Percentiles rank a stretch among this genome's conserved stretches.
phyloP scores from a whole-genome alignment of 768 basidiomycete species.

The Podaxis sp. region DNA sequence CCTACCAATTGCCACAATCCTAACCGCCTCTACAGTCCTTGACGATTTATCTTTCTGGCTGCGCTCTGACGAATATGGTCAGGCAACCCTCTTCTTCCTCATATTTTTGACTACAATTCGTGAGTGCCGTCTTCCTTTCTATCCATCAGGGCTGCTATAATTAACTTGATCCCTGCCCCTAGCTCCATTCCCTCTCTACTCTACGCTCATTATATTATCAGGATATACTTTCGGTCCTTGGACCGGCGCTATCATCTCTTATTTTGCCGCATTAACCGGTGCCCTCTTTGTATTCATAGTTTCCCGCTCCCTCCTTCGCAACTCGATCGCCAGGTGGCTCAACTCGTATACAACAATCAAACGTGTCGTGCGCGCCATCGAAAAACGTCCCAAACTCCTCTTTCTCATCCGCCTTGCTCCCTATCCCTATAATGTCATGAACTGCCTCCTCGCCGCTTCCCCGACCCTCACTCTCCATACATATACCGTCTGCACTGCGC shows the following conservation, averaged over 20 bases:
- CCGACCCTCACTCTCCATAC: slow-evolving; percentile 74
- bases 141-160: neutral
- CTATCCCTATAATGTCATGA: slow-evolving; percentile 93
- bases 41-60: slow-evolving; percentile 81
- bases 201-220: slow-evolving; percentile 86
- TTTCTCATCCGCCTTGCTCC: slow-evolving; percentile 92
- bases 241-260: slow-evolving; percentile 83
- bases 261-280: slow-evolving; percentile 79
- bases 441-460: slow-evolving; percentile 87
- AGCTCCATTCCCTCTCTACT: slow-evolving; percentile 92
- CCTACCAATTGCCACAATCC: slow-evolving; percentile 9
- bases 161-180: slow-evolving; percentile 1
- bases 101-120: slow-evolving; percentile 88
- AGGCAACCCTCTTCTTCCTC: slow-evolving; percentile 73
- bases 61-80: slow-evolving; percentile 68
- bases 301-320: slow-evolving; percentile 71
- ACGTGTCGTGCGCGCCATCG: slow-evolving; percentile 82
- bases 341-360: slow-evolving; percentile 65
- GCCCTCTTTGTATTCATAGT: slow-evolving; percentile 80
- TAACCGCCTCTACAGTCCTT: slow-evolving; percentile 46
- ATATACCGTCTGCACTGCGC: slow-evolving; percentile 74
- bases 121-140: slow-evolving; percentile 34
- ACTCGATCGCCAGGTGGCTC: slow-evolving; percentile 68
- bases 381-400: slow-evolving; percentile 80
- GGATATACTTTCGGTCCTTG: slow-evolving; percentile 88